A percentile compares a stretch with the other conserved stretches of the same genome.
Conservation (phyloP, 2,329 filamentous ascomycete genomes). For the Alternaria brassicicola region DNA sequence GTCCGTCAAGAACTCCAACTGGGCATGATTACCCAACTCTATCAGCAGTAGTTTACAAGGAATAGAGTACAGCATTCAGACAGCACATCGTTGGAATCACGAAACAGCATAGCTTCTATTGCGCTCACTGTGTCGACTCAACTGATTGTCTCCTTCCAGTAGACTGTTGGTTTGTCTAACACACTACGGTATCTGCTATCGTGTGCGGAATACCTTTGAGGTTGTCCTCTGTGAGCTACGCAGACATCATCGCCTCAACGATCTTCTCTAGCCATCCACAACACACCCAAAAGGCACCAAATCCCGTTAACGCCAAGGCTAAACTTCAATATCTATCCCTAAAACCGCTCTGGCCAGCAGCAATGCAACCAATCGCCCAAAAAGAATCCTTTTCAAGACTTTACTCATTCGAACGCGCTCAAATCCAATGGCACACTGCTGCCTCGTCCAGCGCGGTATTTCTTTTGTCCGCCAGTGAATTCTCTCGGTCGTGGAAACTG, state of each 20-base stretch:
- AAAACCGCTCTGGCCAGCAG: slow-evolving; percentile 6
- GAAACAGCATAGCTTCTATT: neutral
- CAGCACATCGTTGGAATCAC: neutral
- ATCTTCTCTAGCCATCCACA: neutral
- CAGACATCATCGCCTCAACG: neutral
- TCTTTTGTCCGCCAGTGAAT: slow-evolving; percentile 74
- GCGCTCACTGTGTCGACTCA: neutral
- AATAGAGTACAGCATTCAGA: neutral
- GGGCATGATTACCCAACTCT: neutral
- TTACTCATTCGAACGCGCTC: slow-evolving; percentile 58
- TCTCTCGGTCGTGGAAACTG: slow-evolving; percentile 84
- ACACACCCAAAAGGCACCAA: neutral
- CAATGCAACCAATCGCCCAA: slow-evolving; percentile 14
- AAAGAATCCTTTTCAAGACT: neutral
- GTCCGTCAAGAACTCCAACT: neutral
- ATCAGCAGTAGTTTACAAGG: neutral
- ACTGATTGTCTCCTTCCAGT: neutral
- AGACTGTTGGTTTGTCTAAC: neutral
- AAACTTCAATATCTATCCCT: slow-evolving; percentile 19
- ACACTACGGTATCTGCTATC: neutral
- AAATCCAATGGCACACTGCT: slow-evolving; percentile 94
- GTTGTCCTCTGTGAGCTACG: neutral
- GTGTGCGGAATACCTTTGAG: neutral
- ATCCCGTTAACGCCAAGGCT: slow-evolving; percentile 27
- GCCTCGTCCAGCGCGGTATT: slow-evolving; percentile 87